Conservation (phyloP, 495 filamentous ascomycete genomes). For the Hypoxylon cercidicola region DNA sequence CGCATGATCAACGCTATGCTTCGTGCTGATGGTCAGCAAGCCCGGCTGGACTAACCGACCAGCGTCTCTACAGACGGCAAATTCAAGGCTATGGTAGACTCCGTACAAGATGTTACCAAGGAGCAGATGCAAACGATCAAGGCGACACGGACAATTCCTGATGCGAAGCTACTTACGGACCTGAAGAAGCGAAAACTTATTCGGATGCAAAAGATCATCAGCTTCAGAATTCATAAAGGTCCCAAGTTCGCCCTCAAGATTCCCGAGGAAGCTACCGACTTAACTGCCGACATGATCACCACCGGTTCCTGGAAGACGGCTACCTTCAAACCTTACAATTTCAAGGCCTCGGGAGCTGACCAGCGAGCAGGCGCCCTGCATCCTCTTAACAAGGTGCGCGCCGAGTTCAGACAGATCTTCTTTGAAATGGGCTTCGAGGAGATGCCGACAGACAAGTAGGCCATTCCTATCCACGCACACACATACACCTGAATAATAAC, state of each 20-base stretch:
- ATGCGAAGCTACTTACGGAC: slow-evolving; percentile 78
- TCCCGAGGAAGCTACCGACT: slow-evolving; percentile 91
- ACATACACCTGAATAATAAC: slow-evolving; percentile 55
- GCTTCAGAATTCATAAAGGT: slow-evolving; percentile 84
- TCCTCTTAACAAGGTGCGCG: slow-evolving; percentile 92
- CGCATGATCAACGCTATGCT: no score
- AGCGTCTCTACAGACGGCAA: slow-evolving; percentile 23
- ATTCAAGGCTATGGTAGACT: slow-evolving; percentile 49
- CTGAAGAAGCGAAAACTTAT: slow-evolving; percentile 91
- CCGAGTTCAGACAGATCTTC: slow-evolving; percentile 96
- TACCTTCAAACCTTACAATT: slow-evolving; percentile 96
- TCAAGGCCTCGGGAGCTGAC: slow-evolving; percentile 85
- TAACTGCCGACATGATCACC: slow-evolving; percentile 91
- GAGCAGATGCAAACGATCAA: slow-evolving; percentile 77
- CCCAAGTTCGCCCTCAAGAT: slow-evolving; percentile 86
- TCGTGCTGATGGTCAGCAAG: not conserved
- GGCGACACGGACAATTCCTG: slow-evolving; percentile 70
- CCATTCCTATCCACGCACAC: not conserved
- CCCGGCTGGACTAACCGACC: slow-evolving; percentile 25
- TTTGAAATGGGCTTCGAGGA: slow-evolving; percentile 92
- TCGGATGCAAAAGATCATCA: slow-evolving; percentile 81
- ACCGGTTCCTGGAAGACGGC: slow-evolving; percentile 84
- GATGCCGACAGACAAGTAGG: slow-evolving; percentile 77
- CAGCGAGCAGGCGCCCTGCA: slow-evolving; percentile 88
- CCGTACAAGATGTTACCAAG: slow-evolving; percentile 80